Base-by-base conservation (phyloP, 2,329 filamentous ascomycete species). In the Fusarium sp. region DNA sequence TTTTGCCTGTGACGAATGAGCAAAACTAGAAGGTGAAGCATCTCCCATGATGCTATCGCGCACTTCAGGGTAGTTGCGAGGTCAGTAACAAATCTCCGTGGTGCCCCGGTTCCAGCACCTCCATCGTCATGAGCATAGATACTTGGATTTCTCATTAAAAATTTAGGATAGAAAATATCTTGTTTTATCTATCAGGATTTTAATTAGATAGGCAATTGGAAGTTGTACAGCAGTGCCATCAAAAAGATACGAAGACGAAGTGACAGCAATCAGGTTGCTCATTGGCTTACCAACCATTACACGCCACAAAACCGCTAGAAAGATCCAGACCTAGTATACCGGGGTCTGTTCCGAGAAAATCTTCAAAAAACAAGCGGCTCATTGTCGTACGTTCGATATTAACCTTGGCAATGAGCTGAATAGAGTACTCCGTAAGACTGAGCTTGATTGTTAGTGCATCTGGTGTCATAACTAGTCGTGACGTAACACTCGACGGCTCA, bases 401-500 rank as follows among this genome's bases (percentile, higher is more conserved):
- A 53, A 16, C 20, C 61, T 54, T 56, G 34, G 34, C 38, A 25
- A 27, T 60, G 32, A 61, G 16, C 40, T 54, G 20, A 30, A 6
- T 13, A 30, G 29, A 30, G 29, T 13, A 30, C 29, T 29, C 11
- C 29, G 29, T 27, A 16, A 16, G 12, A 24, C 25, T 34, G 22
- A 58, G 24, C 34, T 44, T 9, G 48, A 11, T 32, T n/a, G 8
- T 58, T 51, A 46, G 51, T 63, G 45, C 13, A 41, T 24, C 29
- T 47, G 30, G 20, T 64, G 40, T 43, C 44, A 49, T 30, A 38
- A 18, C 29, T 46, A 44, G 58, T 68, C 44, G 40, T 70, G 67
- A 70, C 67, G 67, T 70, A 70, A 38, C 44, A 38, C 6, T 46
- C 10, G 10, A 20, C 67, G 67, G 67, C 55, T 22, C 44, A 58